Conservation (phyloP, 2,329 filamentous ascomycete species). For the Coniochaeta ligniaria region DNA sequence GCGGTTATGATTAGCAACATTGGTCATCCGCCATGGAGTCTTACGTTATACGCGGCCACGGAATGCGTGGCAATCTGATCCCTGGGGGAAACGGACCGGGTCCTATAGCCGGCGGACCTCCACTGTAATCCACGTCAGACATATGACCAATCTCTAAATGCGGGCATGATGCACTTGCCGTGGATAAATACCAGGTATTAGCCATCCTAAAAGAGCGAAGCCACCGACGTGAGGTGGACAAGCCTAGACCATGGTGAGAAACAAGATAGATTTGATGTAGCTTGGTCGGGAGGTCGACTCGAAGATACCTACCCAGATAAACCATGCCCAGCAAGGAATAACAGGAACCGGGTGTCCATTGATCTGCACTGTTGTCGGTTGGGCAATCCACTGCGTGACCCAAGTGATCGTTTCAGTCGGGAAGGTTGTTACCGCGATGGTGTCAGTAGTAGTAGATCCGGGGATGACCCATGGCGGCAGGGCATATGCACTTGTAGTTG, state of each 20-base stretch:
- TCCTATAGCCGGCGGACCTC: constrained; percentile 1
- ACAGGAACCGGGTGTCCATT: constrained; percentile 2
- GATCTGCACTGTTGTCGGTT: background rate
- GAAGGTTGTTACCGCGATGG: background rate
- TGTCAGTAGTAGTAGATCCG: background rate
- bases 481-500: background rate
- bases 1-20: no score
- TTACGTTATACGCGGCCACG: constrained; percentile 5
- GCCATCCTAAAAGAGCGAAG: constrained; percentile 2
- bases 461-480: background rate
- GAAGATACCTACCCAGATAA: background rate
- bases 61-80: background rate
- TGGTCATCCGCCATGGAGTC: no score
- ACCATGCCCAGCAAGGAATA: constrained; percentile 8
- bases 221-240: constrained; percentile 7
- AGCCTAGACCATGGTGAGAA: background rate
- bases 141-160: background rate
- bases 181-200: constrained; percentile 4
- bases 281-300: background rate
- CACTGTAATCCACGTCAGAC: background rate
- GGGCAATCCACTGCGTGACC: background rate
- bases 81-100: constrained; percentile 1
- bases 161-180: background rate
- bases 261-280: background rate
- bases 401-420: background rate